These are phyloP conservation scores for Citrus reticulata DNA, from an alignment of 345 rosid species.

Conservation along the genomic window DNA sequence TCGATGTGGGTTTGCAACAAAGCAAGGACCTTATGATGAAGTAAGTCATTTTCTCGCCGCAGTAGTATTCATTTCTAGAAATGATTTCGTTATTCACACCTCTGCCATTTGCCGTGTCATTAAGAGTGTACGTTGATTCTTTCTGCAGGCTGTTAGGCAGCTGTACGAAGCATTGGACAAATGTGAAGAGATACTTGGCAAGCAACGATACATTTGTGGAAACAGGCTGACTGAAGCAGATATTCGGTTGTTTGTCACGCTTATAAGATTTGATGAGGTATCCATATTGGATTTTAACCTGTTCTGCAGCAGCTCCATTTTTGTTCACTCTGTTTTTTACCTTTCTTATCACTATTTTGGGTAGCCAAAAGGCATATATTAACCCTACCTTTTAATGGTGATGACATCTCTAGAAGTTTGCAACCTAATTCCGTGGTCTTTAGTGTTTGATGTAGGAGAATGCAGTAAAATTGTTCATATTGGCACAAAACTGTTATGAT, in stretches of 20 bases:
- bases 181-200: conserved; percentile 68
- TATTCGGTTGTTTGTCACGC: conserved; percentile 73
- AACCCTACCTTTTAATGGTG: background rate
- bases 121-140: conserved; percentile 1
- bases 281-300: background rate
- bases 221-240: conserved; percentile 67
- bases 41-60: conserved; percentile 22
- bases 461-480: background rate
- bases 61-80: background rate
- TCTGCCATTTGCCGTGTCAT: background rate
- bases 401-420: background rate
- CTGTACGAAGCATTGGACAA: conserved; percentile 69
- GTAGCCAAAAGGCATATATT: background rate
- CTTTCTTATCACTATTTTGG: background rate
- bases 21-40: conserved; percentile 55
- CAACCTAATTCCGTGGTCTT: background rate
- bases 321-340: background rate
- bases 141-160: conserved; percentile 60
- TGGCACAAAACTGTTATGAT: background rate
- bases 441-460: background rate
- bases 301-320: background rate
- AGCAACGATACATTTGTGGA: conserved; percentile 72
- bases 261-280: conserved; percentile 97
- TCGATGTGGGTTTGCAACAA: conserved; percentile 47
- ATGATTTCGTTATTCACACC: background rate